Conservation (phyloP, 768 basidiomycete species). For the Phylloporus sp. region DNA sequence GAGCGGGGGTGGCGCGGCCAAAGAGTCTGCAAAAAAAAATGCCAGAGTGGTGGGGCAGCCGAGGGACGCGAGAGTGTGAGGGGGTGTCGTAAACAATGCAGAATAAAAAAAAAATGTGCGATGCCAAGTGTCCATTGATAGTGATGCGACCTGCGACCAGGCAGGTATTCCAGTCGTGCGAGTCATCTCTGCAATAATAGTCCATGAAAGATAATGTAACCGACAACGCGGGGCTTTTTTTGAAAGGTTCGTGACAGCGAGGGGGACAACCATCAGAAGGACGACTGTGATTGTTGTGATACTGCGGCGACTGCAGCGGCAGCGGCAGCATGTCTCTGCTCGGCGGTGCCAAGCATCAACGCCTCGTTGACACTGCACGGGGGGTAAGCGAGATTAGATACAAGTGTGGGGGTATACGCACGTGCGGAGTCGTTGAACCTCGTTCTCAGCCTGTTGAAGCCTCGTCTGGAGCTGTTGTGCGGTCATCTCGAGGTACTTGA, state of each 20-base stretch:
- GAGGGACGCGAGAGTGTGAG: slow-evolving; percentile 18
- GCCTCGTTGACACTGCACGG: slow-evolving; percentile 72
- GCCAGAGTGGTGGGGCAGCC: slow-evolving; percentile 16
- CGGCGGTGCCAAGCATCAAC: slow-evolving; percentile 80
- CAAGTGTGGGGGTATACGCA: slow-evolving; percentile 22
- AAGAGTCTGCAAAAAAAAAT: slow-evolving; percentile 31
- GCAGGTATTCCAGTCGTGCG: slow-evolving; percentile 49
- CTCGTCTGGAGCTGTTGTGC: slow-evolving; percentile 71
- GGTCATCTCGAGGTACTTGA: slow-evolving; percentile 81
- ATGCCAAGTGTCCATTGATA: slow-evolving; percentile 41
- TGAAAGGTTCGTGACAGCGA: slow-evolving; percentile 10
- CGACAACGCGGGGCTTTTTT: slow-evolving; percentile 28
- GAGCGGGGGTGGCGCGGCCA: slow-evolving; percentile 54
- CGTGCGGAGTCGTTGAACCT: slow-evolving; percentile 75
- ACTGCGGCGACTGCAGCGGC: slow-evolving; percentile 56
- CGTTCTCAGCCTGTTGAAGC: slow-evolving; percentile 73
- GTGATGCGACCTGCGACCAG: slow-evolving; percentile 59
- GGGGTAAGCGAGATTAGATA: background rate
- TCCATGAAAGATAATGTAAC: slow-evolving; percentile 37
- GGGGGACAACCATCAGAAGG: slow-evolving; percentile 42
- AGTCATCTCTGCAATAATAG: slow-evolving; percentile 37
- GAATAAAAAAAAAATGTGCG: slow-evolving; percentile 37
- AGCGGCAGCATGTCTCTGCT: slow-evolving; percentile 60
- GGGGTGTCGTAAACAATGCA: slow-evolving; percentile 40
- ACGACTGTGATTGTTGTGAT: slow-evolving; percentile 37